Percentiles rank a stretch among this genome's conserved stretches.
Conservation (phyloP, 179 eudicot genomes). For the Corrigiola litoralis region DNA sequence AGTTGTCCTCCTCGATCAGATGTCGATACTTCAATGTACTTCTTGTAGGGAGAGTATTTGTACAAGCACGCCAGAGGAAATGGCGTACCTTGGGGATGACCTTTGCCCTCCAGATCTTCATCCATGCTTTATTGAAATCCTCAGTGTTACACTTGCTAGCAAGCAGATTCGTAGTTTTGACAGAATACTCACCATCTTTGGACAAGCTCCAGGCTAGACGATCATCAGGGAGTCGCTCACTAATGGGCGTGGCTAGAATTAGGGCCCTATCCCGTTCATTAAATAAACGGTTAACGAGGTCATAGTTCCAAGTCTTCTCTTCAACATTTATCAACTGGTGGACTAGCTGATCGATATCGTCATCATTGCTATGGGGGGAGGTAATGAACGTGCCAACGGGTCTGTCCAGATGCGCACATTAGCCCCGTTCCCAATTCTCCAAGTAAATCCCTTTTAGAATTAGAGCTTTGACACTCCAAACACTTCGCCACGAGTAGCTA, state of each 20-base stretch:
- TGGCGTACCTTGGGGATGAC: neutral
- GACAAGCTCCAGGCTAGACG: neutral
- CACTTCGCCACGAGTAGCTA: too few relatives aligned
- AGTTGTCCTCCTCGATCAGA: neutral
- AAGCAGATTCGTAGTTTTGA: neutral
- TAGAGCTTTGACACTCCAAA: too few relatives aligned
- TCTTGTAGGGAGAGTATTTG: neutral
- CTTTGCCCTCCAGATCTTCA: neutral
- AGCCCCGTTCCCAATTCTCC: too few relatives aligned
- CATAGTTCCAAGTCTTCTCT: neutral
- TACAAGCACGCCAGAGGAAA: neutral
- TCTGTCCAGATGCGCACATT: too few relatives aligned
- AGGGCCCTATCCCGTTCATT: neutral
- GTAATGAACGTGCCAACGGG: neutral
- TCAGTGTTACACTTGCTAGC: neutral
- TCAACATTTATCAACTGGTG: neutral
- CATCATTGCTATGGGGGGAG: neutral
- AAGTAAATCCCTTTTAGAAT: too few relatives aligned
- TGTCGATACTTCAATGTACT: accelerated
- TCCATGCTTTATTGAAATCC: neutral
- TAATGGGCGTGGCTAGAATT: neutral
- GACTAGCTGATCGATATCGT: neutral
- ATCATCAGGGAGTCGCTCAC: neutral
- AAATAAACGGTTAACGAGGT: neutral
- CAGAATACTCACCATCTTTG: neutral